Base-by-base conservation (phyloP, 805 yeast genomes). In the Candida silvicultrix region DNA sequence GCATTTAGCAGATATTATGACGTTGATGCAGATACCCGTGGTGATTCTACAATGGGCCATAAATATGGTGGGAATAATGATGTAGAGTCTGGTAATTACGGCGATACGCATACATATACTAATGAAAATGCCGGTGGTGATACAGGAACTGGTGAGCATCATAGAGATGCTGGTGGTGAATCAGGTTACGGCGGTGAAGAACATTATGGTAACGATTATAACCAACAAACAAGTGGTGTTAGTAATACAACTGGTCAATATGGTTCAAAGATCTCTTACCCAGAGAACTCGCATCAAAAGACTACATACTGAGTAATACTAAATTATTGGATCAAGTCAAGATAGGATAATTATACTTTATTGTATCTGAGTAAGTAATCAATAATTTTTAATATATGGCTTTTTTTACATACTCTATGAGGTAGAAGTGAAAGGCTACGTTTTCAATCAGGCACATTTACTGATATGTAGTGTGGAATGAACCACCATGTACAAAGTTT, bases 11-110 rank as follows among this genome's bases (percentile, higher is more conserved):
- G 6, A 18, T 19, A 18, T 14, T 38, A 44, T 22, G n/a, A 38
- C 20, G 51, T 48, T n/a, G 45, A 40, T 32, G 41, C 35, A 8
- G 43, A 42, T 14, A 5, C 4, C n/a, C 18, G n/a, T 7, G 35
- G 35, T 5, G 19, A 32, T n/a, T 21, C 15, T 1, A n/a, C 15
- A 2, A n/a, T 28, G 23, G 41, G 43, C 2, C 20, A 15, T 25
- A 19, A 21, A 23, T 29, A 31, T 34, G 37, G 42, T 23, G 36
- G 32, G 7, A 15, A 32, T 18, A 36, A 22, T 20, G 22, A 28
- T 37, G 42, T 43, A 10, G 37, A 45, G 32, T 39, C 32, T 38
- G 47, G 40, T 2, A 11, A 29, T 23, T 23, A 23, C 36, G 40
- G 38, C 19, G 34, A 32, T 15, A 21, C 40, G 14, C 16, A 21